Base-by-base conservation (phyloP, 2,329 filamentous ascomycete species). In the Penicillium sp. region DNA sequence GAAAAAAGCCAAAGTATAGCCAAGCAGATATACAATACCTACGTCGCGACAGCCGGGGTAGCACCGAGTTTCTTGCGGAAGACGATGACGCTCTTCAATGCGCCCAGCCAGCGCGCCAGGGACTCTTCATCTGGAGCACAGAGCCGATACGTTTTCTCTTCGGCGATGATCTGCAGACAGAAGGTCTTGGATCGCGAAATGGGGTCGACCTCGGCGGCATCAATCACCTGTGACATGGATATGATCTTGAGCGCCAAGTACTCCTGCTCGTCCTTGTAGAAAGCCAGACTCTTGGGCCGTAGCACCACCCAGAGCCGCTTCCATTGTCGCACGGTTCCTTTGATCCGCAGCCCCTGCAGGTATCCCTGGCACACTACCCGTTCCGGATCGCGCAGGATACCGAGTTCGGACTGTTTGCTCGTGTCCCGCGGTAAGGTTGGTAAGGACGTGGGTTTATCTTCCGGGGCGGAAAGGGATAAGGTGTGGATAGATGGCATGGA, bases 361-460 rank as follows among this genome's bases (percentile, higher is more conserved):
- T 90, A 92, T 46, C 92, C 92, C 68, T 97, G 91, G 81, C 89
- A 96, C 40, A 97, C 82, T n/a, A 97, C 87, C 24, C 92, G 87
- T 69, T 96, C 92, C 0, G 87, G 85, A 57, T 94, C 90, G 48
- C 87, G 80, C 36, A 78, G 61, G 70, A 46, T 79, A 36, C 72
- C 74, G 25, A 73, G 51, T 27, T 75, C 83, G 62, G 85, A 87
- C 46, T 81, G 71, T 63, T 89, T 86, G 68, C 83, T 88, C 8
- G 77, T 67, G 47, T 86, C 88, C 41, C 82, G 79, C 11, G 66
- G 63, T 8, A 67, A 55, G 2, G 69, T 88, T 7, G 66, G 63
- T 8, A 67, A 55, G 2, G 70, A 63, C 20, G 70, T 63, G 35
- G 70, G 66, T 61, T 63, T 55, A 46, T 67, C 55, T 53, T 62